A percentile compares a stretch with the other conserved stretches of the same genome.
Conservation (phyloP, 768 basidiomycete genomes). For the Gloeopeniophorella convolvens region DNA sequence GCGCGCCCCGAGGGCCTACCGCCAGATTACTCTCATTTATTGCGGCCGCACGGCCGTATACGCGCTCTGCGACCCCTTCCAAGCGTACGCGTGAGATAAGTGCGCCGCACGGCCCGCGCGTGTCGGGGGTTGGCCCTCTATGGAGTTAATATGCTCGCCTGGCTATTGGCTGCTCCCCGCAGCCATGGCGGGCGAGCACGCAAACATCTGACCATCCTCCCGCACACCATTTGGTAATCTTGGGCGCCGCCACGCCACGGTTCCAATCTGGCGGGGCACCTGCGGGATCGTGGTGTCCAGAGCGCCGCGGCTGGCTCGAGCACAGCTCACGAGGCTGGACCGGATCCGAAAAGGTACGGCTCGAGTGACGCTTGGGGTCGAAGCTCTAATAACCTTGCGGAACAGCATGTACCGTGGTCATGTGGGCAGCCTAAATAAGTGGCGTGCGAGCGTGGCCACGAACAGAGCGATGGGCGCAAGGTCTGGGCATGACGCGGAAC, state of each 20-base stretch:
- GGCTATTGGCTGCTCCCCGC: not conserved
- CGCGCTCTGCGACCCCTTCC: not conserved
- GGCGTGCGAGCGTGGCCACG: slow-evolving; percentile 11
- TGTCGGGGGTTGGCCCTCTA: slow-evolving; percentile 4
- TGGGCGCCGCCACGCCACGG: too few species aligned
- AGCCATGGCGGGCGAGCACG: not conserved
- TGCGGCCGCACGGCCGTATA: not conserved
- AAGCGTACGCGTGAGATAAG: not conserved
- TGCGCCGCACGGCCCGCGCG: not conserved
- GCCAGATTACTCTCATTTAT: not conserved
- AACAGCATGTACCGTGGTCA: slow-evolving; percentile 4
- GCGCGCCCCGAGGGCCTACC: not conserved
- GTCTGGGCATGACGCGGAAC: slow-evolving; percentile 15
- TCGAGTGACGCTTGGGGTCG: slow-evolving; percentile 6
- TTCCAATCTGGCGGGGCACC: too few species aligned
- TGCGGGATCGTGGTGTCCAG: too few species aligned
- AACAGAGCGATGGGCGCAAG: slow-evolving; percentile 13
- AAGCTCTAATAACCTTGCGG: not conserved
- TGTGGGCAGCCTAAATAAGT: slow-evolving; percentile 10
- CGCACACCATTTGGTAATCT: slow-evolving; percentile 2
- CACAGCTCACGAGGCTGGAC: slow-evolving; percentile 3
- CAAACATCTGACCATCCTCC: slow-evolving; percentile 4
- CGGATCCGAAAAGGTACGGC: not conserved
- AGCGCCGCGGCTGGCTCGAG: too few species aligned
- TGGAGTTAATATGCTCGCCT: not conserved